Evolutionary conservation across 2,329 filamentous ascomycete species (phyloP).

Genomic region (Didymella keratinophila): DNA sequence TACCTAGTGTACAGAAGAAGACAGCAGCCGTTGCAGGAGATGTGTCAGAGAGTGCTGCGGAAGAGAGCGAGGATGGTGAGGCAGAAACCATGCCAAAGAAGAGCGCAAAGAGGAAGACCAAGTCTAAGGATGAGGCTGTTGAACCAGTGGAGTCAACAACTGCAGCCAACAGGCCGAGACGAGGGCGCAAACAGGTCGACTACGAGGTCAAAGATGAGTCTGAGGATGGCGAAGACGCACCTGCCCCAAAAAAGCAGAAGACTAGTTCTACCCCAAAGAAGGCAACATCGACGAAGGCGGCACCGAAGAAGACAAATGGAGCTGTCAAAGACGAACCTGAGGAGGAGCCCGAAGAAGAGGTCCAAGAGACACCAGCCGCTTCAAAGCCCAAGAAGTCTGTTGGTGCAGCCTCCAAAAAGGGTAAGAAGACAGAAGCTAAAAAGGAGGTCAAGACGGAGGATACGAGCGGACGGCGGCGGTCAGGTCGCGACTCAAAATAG

Average conservation of each 20-base stretch:
- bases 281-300: neutral
- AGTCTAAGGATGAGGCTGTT: conserved; percentile 23
- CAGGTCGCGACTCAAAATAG: conserved; percentile 33
- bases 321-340: neutral
- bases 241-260: conserved; percentile 39
- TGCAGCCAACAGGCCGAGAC: conserved; percentile 23
- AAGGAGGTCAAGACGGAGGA: conserved; percentile 28
- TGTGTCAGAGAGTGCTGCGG: conserved; percentile 48
- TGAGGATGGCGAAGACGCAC: conserved; percentile 38
- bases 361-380: conserved; percentile 22
- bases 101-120: conserved; percentile 44
- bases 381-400: conserved; percentile 36
- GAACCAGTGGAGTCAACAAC: conserved; percentile 9
- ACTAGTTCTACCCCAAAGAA: conserved; percentile 6
- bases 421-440: conserved; percentile 10
- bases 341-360: neutral
- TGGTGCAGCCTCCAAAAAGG: conserved; percentile 25
- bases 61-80: conserved; percentile 33
- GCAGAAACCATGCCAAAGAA: conserved; percentile 41
- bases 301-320: neutral
- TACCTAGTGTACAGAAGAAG: conserved; percentile 88
- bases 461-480: conserved; percentile 30
- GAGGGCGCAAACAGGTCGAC: conserved; percentile 32
- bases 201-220: conserved; percentile 29
- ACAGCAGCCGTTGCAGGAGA: conserved; percentile 66